Evolutionary conservation across 768 basidiomycete genomes (phyloP).

Genomic region (Boletus rubescentipes): DNA sequence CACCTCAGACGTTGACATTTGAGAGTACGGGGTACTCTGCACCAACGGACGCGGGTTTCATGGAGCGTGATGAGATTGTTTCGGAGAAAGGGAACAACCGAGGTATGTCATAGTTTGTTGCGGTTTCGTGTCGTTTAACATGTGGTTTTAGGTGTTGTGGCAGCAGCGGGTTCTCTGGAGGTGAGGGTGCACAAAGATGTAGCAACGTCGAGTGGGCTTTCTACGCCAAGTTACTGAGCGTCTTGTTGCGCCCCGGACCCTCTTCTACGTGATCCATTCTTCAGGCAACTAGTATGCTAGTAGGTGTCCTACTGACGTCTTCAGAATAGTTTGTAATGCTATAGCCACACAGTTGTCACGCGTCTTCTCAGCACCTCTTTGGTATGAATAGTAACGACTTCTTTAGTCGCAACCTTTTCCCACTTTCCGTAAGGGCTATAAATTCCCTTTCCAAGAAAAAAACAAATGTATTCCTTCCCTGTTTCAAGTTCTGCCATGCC

Average conservation of each 20-base stretch:
- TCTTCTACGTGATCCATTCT: background rate
- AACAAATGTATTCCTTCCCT: slow-evolving; percentile 18
- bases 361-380: slow-evolving; percentile 13
- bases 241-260: background rate
- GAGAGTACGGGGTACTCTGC: background rate
- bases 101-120: slow-evolving; percentile 2
- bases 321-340: background rate
- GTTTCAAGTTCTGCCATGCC: slow-evolving; percentile 14
- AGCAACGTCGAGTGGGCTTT: background rate
- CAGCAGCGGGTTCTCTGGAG: background rate
- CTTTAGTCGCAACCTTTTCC: slow-evolving; percentile 19
- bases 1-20: slow-evolving; percentile 5
- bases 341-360: slow-evolving; percentile 19
- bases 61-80: background rate
- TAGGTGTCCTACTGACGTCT: background rate
- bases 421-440: slow-evolving; percentile 20
- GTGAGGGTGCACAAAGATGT: background rate
- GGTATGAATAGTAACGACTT: slow-evolving; percentile 19
- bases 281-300: background rate
- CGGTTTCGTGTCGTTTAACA: background rate
- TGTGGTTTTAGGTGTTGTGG: background rate
- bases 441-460: slow-evolving; percentile 23
- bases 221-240: background rate
- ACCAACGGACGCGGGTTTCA: background rate
- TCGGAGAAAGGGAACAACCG: background rate